Evolutionary conservation across 306 rosid species (phyloP), one percentile per base, ranked within the genome.

Genomic region (Quercus glauca): DNA sequence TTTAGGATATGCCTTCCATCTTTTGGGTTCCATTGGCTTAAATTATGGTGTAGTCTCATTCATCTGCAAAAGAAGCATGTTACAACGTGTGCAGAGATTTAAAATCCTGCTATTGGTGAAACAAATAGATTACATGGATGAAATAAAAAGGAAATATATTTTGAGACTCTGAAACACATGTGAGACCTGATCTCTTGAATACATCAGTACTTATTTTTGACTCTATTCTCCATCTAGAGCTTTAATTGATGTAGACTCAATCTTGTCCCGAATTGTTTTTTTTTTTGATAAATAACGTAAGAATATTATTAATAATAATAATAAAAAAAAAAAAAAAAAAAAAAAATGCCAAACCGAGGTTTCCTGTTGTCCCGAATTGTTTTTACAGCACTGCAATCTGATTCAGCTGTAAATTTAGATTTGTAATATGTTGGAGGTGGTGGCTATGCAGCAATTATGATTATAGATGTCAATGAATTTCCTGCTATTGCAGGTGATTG

Each of bases 401-500:
- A n/a, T n/a, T n/a, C n/a, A n/a, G n/a, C n/a, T n/a, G n/a, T n/a
- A n/a, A n/a, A n/a, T n/a, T n/a, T n/a, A n/a, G n/a, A n/a, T n/a
- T n/a, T n/a, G n/a, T n/a, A n/a, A n/a, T 21, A 64, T 61, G 49
- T 37, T 52, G 19, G 60, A 71, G 45, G 8, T 43, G 21, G 75
- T 21, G 3, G 52, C 71, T 71, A 56, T 69, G 79, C 75, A 60
- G 51, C 41, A 69, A 23, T 12, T 81, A n/a, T 53, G 17, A 5
- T 51, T 41, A 5, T 73, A 41, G 61, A 13, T 76, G 52, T 28
- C 31, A 69, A 64, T 79, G 75, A 69, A 35, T 43, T 55, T 73
- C 73, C 29, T 76, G 49, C 26, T 72, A 49, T 69, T 88, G 76
- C 88, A 94, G 98, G 90, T 94, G 75, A 91, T 94, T 86, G 97